Conservation (phyloP, 148 eudicot species). For the Persicaria tinctoria region DNA sequence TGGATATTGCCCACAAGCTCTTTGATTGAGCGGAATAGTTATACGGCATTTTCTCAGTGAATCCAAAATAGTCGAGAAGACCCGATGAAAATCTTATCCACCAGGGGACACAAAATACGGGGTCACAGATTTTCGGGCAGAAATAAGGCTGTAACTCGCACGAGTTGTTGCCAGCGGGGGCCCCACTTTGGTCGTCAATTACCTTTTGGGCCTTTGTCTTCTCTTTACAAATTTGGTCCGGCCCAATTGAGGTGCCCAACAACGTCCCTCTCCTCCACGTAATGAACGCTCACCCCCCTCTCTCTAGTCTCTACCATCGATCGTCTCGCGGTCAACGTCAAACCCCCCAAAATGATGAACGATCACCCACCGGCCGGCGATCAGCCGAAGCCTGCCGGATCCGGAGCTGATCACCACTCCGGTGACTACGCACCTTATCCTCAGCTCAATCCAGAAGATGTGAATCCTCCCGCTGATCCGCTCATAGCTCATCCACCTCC, state of each 20-base stretch:
- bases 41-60: too few relatives aligned
- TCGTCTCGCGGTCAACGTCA: not conserved
- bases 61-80: too few relatives aligned
- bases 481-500: conserved; percentile 24
- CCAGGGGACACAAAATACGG: not conserved
- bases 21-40: too few relatives aligned
- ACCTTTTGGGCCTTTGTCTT: too few relatives aligned
- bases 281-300: not conserved
- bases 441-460: conserved; percentile 63
- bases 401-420: conserved; percentile 24
- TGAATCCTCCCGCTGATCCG: conserved; percentile 49
- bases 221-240: not conserved
- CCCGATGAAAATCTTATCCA: too few relatives aligned
- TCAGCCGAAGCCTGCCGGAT: not conserved
- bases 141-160: conserved; percentile 3
- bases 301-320: not conserved
- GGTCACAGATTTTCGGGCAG: not conserved
- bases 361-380: conserved; percentile 6
- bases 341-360: conserved; percentile 8
- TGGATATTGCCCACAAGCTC: too few relatives aligned
- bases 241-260: not conserved
- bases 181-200: not conserved
- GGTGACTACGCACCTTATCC: conserved; percentile 76
- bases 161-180: conserved; percentile 3
- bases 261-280: not conserved